A percentile compares a stretch with the other conserved stretches of the same genome.
phyloP scores from a whole-genome alignment of 768 basidiomycete genomes.

The Macrolepiota dolichaula region DNA sequence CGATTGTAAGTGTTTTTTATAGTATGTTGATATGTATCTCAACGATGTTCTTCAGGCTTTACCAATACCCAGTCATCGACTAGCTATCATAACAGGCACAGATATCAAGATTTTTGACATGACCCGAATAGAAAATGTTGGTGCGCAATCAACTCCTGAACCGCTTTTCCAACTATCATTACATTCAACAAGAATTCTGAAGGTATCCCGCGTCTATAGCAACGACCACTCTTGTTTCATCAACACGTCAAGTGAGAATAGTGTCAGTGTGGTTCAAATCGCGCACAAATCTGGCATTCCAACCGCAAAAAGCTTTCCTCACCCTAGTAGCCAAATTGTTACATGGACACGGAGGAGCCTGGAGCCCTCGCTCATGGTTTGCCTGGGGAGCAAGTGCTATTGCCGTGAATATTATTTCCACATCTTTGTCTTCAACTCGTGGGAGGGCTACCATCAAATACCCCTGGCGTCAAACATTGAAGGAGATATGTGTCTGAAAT shows the following conservation, averaged over 20 bases:
- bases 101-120: background rate
- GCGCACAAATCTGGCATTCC: too few species aligned
- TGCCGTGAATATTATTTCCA: too few species aligned
- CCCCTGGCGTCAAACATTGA: background rate
- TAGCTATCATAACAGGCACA: background rate
- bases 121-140: background rate
- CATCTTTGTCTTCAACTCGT: too few species aligned
- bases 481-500: background rate
- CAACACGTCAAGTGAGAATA: background rate
- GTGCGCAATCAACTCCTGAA: background rate
- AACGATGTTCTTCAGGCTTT: background rate
- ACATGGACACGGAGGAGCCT: background rate
- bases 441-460: too few species aligned
- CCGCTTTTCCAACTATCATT: background rate
- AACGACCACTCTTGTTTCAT: background rate
- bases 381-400: too few species aligned
- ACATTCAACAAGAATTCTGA: background rate
- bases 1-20: background rate
- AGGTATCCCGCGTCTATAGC: too few species aligned
- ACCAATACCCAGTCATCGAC: background rate
- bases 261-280: too few species aligned
- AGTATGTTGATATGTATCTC: background rate
- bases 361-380: too few species aligned
- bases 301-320: too few species aligned
- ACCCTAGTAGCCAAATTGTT: background rate